These are phyloP conservation scores for Spathaspora girioi DNA, from an alignment of 805 yeast species.

Conservation along the genomic window DNA sequence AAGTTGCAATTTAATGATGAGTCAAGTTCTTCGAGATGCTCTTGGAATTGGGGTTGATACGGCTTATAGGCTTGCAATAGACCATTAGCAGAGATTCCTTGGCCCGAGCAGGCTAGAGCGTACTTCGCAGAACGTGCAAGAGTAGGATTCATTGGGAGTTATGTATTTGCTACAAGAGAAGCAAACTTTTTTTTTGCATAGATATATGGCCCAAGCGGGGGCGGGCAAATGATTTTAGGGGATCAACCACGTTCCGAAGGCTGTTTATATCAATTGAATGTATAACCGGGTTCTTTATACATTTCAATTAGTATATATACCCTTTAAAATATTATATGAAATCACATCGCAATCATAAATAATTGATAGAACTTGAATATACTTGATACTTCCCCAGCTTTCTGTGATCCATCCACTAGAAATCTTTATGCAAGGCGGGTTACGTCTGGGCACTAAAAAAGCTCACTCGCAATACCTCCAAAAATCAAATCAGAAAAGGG, in stretches of 20 bases:
- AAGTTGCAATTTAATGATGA: conserved; percentile 20
- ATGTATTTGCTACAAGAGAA: not conserved
- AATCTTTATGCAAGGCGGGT: not conserved
- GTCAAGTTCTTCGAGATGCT: conserved; percentile 15
- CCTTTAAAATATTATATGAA: too few relatives aligned
- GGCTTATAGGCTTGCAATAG: conserved; percentile 17
- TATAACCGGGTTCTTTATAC: too few relatives aligned
- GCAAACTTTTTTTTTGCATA: not conserved
- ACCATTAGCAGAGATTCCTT: conserved; percentile 22
- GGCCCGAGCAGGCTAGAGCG: conserved; percentile 36
- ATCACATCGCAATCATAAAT: too few relatives aligned
- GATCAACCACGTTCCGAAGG: too few relatives aligned
- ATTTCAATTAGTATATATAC: too few relatives aligned
- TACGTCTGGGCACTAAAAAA: not conserved
- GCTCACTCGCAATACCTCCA: too few relatives aligned
- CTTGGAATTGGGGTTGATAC: conserved; percentile 9
- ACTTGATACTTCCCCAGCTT: not conserved
- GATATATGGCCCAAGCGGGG: too few relatives aligned
- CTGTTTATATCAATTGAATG: too few relatives aligned
- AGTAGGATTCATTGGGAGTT: not conserved
- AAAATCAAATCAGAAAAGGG: not conserved
- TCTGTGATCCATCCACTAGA: too few relatives aligned
- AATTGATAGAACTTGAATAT: not conserved
- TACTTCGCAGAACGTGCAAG: conserved; percentile 4
- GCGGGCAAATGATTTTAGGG: too few relatives aligned